These are phyloP conservation scores for Picea glauca DNA, from an alignment of 75 land plant genomes.

Conservation along the genomic window DNA sequence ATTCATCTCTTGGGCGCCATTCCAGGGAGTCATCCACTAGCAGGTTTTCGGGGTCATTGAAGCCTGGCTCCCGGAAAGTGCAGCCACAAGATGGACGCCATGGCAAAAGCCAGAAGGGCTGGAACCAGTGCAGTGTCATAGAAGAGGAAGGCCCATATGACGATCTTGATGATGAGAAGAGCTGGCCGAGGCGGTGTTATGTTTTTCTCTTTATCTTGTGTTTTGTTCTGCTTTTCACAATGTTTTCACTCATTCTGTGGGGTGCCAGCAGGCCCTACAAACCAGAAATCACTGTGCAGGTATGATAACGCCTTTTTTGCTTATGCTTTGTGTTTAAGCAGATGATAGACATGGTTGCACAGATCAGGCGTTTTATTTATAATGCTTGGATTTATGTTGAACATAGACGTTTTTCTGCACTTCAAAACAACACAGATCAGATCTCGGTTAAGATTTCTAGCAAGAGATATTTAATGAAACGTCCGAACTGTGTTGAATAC, in stretches of 20 bases:
- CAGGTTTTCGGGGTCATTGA: slow-evolving; percentile 61
- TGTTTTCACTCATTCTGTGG: slow-evolving; percentile 61
- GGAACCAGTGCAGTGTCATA: slow-evolving; percentile 46
- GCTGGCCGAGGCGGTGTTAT: slow-evolving; percentile 37
- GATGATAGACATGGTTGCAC: neutral
- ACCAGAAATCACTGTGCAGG: slow-evolving; percentile 52
- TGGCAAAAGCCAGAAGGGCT: slow-evolving; percentile 31
- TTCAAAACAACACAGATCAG: neutral
- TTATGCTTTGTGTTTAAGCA: neutral
- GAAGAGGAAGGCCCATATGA: slow-evolving; percentile 42
- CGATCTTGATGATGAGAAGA: slow-evolving; percentile 16
- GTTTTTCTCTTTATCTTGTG: slow-evolving; percentile 34
- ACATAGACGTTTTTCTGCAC: neutral
- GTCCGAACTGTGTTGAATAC: neutral
- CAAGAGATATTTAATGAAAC: neutral
- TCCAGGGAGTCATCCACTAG: slow-evolving; percentile 67
- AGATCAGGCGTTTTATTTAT: neutral
- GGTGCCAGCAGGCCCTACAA: slow-evolving; percentile 51
- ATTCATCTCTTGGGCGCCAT: slow-evolving; percentile 70
- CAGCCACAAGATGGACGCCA: slow-evolving; percentile 24
- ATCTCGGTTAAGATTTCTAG: neutral
- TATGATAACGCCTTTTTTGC: neutral
- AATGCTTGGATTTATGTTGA: neutral
- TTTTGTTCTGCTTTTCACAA: slow-evolving; percentile 42
- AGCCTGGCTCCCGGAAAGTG: slow-evolving; percentile 43